Evolutionary conservation across 2,329 filamentous ascomycete genomes (phyloP).

Genomic region (Sclerotinia nivalis): DNA sequence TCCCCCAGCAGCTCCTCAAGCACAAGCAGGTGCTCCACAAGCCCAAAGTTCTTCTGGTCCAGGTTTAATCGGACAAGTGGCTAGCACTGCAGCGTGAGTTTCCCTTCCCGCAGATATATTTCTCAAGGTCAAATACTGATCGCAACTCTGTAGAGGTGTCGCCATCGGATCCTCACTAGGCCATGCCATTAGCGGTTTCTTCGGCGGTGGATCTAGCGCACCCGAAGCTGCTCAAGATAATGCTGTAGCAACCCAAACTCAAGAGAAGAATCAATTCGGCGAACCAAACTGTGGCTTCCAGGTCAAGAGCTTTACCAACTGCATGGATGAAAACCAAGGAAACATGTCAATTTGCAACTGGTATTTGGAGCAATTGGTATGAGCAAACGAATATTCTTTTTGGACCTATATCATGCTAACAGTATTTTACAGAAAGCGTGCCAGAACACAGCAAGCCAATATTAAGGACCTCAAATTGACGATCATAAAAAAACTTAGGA

Average conservation of each 20-base stretch:
- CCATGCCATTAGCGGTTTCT: slow-evolving; percentile 88
- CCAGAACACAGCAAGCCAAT: slow-evolving; percentile 66
- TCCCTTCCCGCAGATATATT: not conserved
- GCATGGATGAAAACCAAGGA: slow-evolving; percentile 93
- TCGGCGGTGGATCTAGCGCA: slow-evolving; percentile 68
- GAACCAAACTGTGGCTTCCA: slow-evolving; percentile 74
- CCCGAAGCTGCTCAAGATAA: slow-evolving; percentile 54
- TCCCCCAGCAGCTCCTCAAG: slow-evolving; percentile 42
- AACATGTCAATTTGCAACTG: slow-evolving; percentile 96
- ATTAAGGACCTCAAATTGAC: slow-evolving; percentile 20
- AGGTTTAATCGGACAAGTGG: slow-evolving; percentile 95
- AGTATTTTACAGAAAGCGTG: slow-evolving; percentile 66
- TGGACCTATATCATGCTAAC: slow-evolving; percentile 37
- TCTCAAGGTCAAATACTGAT: not conserved
- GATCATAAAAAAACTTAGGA: not conserved
- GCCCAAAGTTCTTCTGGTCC: slow-evolving; percentile 58
- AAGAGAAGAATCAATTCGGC: slow-evolving; percentile 55
- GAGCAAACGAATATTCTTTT: slow-evolving; percentile 28
- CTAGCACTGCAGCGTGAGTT: slow-evolving; percentile 93
- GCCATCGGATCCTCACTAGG: slow-evolving; percentile 94
- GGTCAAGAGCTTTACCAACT: slow-evolving; percentile 84
- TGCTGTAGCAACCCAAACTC: slow-evolving; percentile 54
- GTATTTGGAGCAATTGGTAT: slow-evolving; percentile 90
- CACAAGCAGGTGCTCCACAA: slow-evolving; percentile 37
- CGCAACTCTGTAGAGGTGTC: slow-evolving; percentile 69